Evolutionary conservation across 805 yeast genomes (phyloP).

Genomic region (Tetrapisispora taiwanensis): DNA sequence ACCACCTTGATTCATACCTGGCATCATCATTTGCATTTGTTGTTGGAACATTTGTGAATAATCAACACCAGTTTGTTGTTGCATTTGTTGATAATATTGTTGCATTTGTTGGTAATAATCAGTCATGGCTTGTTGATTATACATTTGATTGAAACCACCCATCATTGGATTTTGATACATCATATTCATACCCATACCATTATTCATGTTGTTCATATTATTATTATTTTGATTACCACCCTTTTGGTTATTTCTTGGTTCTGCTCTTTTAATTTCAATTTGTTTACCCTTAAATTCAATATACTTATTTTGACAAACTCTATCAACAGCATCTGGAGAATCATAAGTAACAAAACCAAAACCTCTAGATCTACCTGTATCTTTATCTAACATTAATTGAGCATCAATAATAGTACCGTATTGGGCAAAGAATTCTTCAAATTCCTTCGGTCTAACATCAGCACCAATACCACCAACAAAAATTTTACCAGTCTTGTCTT

Average conservation of each 20-base stretch:
- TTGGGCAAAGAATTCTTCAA: constrained; percentile 73
- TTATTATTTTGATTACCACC: constrained; percentile 9
- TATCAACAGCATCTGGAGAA: constrained; percentile 86
- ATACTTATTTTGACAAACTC: constrained; percentile 72
- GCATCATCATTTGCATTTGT: constrained; percentile 28
- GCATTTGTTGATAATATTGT: constrained; percentile 34
- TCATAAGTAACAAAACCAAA: constrained; percentile 96
- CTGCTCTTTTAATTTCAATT: constrained; percentile 78
- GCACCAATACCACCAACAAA: constrained; percentile 96
- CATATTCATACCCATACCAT: constrained; percentile 10
- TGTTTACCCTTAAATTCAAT: constrained; percentile 77
- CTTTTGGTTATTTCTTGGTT: constrained; percentile 63
- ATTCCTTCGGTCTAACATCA: constrained; percentile 84
- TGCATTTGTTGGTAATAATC: constrained; percentile 57
- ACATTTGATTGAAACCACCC: constrained; percentile 29
- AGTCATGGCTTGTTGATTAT: constrained; percentile 46
- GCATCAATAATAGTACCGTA: constrained; percentile 92
- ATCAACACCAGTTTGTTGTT: constrained; percentile 27
- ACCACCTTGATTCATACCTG: constrained; percentile 8
- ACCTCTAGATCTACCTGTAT: constrained; percentile 93
- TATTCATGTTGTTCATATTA: constrained; percentile 19
- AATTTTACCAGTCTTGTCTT: constrained; percentile 91
- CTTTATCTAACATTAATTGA: constrained; percentile 93
- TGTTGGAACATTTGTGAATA: constrained; percentile 26
- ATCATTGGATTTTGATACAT: constrained; percentile 29